Evolutionary conservation across 140 eudicot genomes (phyloP), one percentile per base, ranked within the genome.

Genomic region (Senecio squalidus): DNA sequence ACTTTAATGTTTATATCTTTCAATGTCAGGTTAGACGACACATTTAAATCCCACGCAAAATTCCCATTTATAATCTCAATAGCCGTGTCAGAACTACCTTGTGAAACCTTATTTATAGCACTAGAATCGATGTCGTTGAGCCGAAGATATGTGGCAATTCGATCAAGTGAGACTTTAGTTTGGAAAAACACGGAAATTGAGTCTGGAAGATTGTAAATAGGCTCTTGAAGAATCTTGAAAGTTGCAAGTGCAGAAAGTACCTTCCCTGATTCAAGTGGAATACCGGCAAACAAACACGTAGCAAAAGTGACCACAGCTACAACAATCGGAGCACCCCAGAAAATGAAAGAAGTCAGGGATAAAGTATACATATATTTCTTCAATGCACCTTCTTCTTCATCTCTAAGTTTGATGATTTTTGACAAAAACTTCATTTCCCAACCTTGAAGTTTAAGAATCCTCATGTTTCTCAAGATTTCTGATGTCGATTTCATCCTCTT

Each of bases 351-450:
- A 36, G 74, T 70, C 41, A 68, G 13, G 11, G 96, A 80, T 4
- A 59, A 24, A 4, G 95, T 84, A 39, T 84, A 87, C 43, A 79
- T 43, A 21, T 67, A 92, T 39, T 78, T 92, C 11, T 34, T 74
- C 72, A 92, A 67, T 70, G 96, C 86, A 0, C 82, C 78, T 10
- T 76, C 60, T 62, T 92, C 98, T 16, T 22, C 64, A 14, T 80
- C 76, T 27, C 98, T 67, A 20, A 84, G 79, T 20, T 84, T 88
- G 4, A 29, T 26, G 51, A 92, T 75, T 71, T 78, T 92, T 0
- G 96, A 87, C 71, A 92, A 66, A 66, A 92, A 92, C 71, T 84
- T 87, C 96, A 87, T 70, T 67, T 92, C 98, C 98, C 96, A 92
- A 15, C 95, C 95, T 55, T 87, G 98, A 45, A 92, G 95, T 63